A percentile compares a stretch with the other conserved stretches of the same genome.
These are phyloP conservation scores for Phaeosphaeriaceae sp. DNA, from an alignment of 2,329 filamentous ascomycete species.

Conservation along the genomic window DNA sequence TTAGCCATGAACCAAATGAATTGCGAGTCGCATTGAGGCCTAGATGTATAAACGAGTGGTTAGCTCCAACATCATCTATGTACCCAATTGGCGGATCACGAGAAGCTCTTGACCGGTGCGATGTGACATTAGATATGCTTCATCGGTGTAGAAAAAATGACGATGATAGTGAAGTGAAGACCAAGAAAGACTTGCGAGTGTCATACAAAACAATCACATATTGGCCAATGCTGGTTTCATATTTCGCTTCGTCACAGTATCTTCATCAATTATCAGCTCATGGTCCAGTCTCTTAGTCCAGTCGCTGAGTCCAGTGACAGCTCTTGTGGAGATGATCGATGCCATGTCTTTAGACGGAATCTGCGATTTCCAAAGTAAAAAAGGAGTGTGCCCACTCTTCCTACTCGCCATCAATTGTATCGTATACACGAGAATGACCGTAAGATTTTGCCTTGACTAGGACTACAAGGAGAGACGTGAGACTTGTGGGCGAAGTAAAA, in stretches of 20 bases:
- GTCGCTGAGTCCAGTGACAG: constrained; percentile 74
- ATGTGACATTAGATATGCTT: no score
- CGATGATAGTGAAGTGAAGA: no score
- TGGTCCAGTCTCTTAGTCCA: constrained; percentile 72
- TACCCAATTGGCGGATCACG: no score
- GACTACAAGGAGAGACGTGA: constrained; percentile 47
- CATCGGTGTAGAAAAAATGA: no score
- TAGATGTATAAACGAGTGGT: no score
- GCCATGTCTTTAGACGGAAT: constrained; percentile 50
- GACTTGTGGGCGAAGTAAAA: constrained; percentile 52
- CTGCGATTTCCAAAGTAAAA: constrained; percentile 30
- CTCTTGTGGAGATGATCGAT: constrained; percentile 72
- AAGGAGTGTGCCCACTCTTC: constrained; percentile 50
- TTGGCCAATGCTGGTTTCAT: not conserved
- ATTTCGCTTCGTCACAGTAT: constrained; percentile 60
- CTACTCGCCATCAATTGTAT: constrained; percentile 44
- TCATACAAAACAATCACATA: no score
- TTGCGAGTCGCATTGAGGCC: no score
- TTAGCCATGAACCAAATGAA: no score
- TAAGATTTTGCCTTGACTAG: constrained; percentile 44
- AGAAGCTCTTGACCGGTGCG: no score
- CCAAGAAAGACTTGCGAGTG: not conserved
- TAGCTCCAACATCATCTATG: no score
- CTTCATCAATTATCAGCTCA: constrained; percentile 67
- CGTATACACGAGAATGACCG: constrained; percentile 46